These are phyloP conservation scores for Serendipita sp. DNA, from an alignment of 768 basidiomycete genomes.

Conservation along the genomic window DNA sequence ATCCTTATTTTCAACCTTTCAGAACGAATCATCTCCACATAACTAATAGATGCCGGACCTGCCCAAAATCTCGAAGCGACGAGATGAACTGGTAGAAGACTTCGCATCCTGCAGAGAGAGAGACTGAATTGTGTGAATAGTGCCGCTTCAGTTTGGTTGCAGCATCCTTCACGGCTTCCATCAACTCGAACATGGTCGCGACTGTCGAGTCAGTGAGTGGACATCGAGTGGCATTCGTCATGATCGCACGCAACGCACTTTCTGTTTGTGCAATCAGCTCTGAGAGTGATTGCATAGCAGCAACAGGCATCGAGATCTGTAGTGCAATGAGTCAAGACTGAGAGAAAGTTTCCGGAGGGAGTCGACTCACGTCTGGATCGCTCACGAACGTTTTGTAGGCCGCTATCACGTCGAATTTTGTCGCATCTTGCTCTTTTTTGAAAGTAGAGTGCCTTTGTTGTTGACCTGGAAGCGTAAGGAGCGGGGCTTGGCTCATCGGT, in stretches of 20 bases:
- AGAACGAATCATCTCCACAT: conserved; percentile 10
- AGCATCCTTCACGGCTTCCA: conserved; percentile 64
- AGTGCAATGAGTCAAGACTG: not conserved
- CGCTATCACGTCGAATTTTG: conserved; percentile 30
- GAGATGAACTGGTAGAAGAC: conserved; percentile 85
- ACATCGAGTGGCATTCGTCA: not conserved
- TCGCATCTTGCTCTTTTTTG: not conserved
- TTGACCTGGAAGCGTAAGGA: not conserved
- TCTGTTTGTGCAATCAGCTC: conserved; percentile 66
- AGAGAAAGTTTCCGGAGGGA: not conserved
- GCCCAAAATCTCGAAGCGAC: conserved; percentile 11
- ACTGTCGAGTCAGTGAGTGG: conserved; percentile 27
- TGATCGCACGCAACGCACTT: conserved; percentile 30
- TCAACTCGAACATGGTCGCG: conserved; percentile 87
- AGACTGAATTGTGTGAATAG: conserved; percentile 57
- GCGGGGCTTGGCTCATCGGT: not conserved
- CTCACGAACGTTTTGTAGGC: conserved; percentile 46
- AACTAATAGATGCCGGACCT: not conserved
- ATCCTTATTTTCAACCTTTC: conserved; percentile 32
- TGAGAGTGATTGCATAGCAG: conserved; percentile 74
- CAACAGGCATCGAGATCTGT: conserved; percentile 68
- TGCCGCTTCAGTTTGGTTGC: conserved; percentile 44
- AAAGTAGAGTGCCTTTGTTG: not conserved
- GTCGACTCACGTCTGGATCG: conserved; percentile 44
- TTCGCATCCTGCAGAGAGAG: conserved; percentile 77